Conservation (phyloP, 2,329 filamentous ascomycete species). For the Penicillium sp. region DNA sequence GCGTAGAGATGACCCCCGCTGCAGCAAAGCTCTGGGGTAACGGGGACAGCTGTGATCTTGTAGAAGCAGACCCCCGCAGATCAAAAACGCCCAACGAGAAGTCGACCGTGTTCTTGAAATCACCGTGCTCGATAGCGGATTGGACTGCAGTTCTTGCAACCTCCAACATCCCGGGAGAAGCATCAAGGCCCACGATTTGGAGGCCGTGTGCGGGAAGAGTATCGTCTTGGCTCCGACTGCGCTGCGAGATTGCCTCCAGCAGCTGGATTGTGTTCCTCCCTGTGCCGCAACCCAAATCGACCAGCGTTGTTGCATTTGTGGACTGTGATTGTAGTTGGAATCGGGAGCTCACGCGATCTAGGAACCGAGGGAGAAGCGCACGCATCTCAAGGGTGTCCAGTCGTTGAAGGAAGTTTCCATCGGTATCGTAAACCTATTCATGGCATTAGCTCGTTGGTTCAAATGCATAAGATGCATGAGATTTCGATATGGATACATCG, state of each 20-base stretch:
- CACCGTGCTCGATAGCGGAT: background rate
- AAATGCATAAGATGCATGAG: no score
- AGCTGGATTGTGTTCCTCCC: constrained; percentile 61
- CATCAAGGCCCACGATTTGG: constrained; percentile 55
- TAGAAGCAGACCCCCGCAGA: constrained; percentile 30
- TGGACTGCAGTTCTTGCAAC: constrained; percentile 47
- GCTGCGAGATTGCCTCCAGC: constrained; percentile 14
- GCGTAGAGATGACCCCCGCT: constrained; percentile 56
- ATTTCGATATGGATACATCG: no score
- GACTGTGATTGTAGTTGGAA: constrained; percentile 11
- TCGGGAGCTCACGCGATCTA: constrained; percentile 32
- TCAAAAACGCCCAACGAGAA: constrained; percentile 41
- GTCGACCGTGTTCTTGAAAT: constrained; percentile 1
- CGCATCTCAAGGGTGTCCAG: constrained; percentile 59
- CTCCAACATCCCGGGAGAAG: constrained; percentile 57
- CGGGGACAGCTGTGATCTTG: constrained; percentile 8
- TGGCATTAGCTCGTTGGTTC: no score
- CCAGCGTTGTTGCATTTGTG: constrained; percentile 39
- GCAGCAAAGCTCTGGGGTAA: constrained; percentile 27
- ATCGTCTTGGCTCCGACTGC: background rate
- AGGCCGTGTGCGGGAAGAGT: constrained; percentile 19
- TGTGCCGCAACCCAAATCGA: constrained; percentile 66
- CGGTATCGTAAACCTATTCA: constrained; percentile 58
- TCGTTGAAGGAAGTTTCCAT: constrained; percentile 64
- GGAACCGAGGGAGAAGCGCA: constrained; percentile 50